Evolutionary conservation across 176 grass and related monocot genomes (phyloP), one percentile per base, ranked within the genome.

Genomic region (Bromus sterilis): DNA sequence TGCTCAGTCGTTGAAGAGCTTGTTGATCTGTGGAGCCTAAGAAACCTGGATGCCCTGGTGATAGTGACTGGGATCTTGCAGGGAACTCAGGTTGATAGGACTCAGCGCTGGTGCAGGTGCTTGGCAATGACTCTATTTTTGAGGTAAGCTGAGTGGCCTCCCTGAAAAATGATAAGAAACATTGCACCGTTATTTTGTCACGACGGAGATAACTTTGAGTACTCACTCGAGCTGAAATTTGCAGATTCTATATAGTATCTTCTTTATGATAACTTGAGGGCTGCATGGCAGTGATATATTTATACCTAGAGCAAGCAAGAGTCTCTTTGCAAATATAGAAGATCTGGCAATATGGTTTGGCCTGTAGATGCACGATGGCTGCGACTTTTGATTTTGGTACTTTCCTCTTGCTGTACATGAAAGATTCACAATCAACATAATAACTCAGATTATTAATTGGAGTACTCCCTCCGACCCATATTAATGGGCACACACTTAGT

Each of bases 281-380:
- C 31, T 58, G 13, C 37, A 34, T 16, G 26, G 10, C 11, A 43
- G 26, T 64, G 33, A n/a, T n/a, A n/a, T n/a, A n/a, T n/a, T n/a
- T n/a, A 28, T 89, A 94, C 94, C 94, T 97, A 7, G 71, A 88
- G 26, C 79, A 92, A 66, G 82, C 85, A 51, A 94, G 40, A 77
- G 76, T 39, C 28, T 88, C 89, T 82, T 81, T 91, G 67, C 77
- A 89, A 83, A 92, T 68, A 80, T 86, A 97, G 62, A 69, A 80
- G 82, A 93, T 87, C 3, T 84, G 84, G 84, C 89, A 97, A 40
- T 80, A 91, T 8, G 63, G 62, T 78, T 89, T 83, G 11, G 86
- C 89, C 16, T 89, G 81, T 86, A 85, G 71, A 69, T 89, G 86
- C 62, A 97, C 81, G 46, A 26, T 23, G 30, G 53, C 44, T 51